These are phyloP conservation scores for Brasilioporus rufonigricans DNA, from an alignment of 768 basidiomycete genomes.

Conservation along the genomic window DNA sequence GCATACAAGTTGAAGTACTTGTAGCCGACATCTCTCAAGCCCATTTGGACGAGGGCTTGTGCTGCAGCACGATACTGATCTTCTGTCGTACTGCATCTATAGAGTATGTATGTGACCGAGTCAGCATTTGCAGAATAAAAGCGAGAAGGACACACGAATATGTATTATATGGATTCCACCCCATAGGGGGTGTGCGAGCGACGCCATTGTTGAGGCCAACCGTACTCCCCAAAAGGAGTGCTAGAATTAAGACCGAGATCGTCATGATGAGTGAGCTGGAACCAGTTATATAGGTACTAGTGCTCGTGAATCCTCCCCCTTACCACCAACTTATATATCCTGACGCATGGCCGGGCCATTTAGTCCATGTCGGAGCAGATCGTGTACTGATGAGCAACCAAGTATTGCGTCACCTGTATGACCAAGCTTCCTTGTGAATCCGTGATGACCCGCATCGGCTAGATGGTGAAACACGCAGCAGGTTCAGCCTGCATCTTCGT, in stretches of 20 bases:
- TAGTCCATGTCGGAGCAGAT: too few relatives aligned
- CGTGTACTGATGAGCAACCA: too few relatives aligned
- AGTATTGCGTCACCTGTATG: too few relatives aligned
- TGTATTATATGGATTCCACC: slow-evolving; percentile 18
- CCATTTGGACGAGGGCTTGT: not conserved
- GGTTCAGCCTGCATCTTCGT: too few relatives aligned
- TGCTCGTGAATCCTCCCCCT: too few relatives aligned
- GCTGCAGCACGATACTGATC: slow-evolving; percentile 7
- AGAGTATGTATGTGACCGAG: too few relatives aligned
- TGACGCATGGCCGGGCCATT: too few relatives aligned
- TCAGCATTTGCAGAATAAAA: not conserved
- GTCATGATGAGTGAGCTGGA: not conserved
- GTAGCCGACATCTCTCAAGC: slow-evolving; percentile 7
- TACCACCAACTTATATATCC: too few relatives aligned
- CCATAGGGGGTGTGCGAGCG: slow-evolving; percentile 18
- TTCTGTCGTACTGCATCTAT: slow-evolving; percentile 8
- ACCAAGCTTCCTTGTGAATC: too few relatives aligned
- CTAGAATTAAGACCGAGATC: not conserved
- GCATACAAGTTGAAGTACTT: slow-evolving; percentile 7
- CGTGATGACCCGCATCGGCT: too few relatives aligned
- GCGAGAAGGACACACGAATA: slow-evolving; percentile 1
- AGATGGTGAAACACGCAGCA: too few relatives aligned
- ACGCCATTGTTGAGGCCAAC: slow-evolving; percentile 9
- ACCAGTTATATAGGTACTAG: too few relatives aligned
- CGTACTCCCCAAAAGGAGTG: not conserved